These are phyloP conservation scores for Pachysolen tannophilus DNA, from an alignment of 805 yeast genomes.

Conservation along the genomic window DNA sequence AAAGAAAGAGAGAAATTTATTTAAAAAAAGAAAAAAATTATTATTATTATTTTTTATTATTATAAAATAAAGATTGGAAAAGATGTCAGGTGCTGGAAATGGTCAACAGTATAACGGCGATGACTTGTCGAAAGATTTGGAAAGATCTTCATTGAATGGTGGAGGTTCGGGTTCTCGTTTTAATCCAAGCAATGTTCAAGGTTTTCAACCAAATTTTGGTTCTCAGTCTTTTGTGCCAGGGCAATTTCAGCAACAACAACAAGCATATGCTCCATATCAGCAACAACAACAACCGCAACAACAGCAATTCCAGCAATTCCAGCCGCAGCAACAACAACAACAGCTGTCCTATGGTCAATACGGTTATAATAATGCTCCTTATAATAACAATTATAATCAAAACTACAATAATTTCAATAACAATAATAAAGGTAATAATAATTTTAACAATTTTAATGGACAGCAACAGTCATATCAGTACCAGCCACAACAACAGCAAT, in stretches of 20 bases:
- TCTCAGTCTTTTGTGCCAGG: conserved; percentile 28
- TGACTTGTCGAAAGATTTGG: conserved; percentile 35
- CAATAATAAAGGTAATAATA: conserved; percentile 22
- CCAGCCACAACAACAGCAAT: conserved; percentile 10
- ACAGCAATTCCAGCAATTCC: conserved; percentile 18
- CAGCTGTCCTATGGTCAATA: no score
- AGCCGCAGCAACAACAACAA: conserved; percentile 18
- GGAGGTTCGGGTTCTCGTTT: conserved; percentile 30
- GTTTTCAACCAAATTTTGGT: conserved; percentile 39
- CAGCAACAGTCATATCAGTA: conserved; percentile 12
- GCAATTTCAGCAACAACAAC: conserved; percentile 21
- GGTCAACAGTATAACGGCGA: conserved; percentile 33
- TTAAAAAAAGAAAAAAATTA: no score
- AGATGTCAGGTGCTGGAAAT: no score
- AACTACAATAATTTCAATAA: conserved; percentile 18
- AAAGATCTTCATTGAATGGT: conserved; percentile 30
- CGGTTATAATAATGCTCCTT: conserved; percentile 18
- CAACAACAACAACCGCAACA: conserved; percentile 17
- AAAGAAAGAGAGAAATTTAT: no score
- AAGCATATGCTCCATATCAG: conserved; percentile 19
- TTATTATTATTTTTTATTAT: no score
- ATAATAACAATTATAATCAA: conserved; percentile 16
- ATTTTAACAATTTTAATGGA: conserved; percentile 16
- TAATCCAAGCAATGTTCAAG: conserved; percentile 42
- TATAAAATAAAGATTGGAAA: no score